Evolutionary conservation across 2,329 filamentous ascomycete genomes (phyloP), one percentile per base, ranked within the genome.

Genomic region (Diaporthe nobilis): DNA sequence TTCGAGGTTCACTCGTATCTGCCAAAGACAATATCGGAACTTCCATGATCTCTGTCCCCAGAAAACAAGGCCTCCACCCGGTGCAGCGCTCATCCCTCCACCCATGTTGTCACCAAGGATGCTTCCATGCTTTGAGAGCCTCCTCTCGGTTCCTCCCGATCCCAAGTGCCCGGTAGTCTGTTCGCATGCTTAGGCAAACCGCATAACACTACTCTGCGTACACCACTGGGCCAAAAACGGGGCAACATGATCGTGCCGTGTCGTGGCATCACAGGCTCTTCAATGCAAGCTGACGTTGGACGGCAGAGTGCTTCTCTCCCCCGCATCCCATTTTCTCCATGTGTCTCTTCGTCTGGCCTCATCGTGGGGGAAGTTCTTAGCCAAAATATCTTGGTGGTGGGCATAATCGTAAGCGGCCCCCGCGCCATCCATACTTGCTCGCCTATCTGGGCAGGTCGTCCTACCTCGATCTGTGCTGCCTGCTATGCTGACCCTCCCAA

Each of bases 41-140:
- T 39, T 20, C 65, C 31, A 68, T 53, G 25, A 25, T 68, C 47
- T 68, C 31, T 53, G 31, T 53, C 63, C 47, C 65, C 65, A 53
- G 65, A 68, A 53, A 42, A 68, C 20, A 68, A 39, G 47, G 47
- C 65, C 31, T 68, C 65, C 65, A 53, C 47, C 28, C 28, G 15
- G 17, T 67, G 61, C 61, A 67, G 28, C 61, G 44, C 44, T 49
- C 44, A 51, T 67, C 61, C 61, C 61, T 51, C 63, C 63, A 51
- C 22, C 63, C 63, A 39, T 25, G 20, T 34, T 51, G 63, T 25
- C 44, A 12, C 44, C 63, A 68, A 28, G 65, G 31, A 39, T 68
- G 22, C 47, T 8, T 53, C 65, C 65, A 68, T 68, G 65, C 47
- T 31, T 53, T 4, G n/a, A 37, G 60, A 47, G 39, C 39, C 39